Conservation (phyloP, 371 early-diverging fungal species). For the Apophysomyces variabilis region DNA sequence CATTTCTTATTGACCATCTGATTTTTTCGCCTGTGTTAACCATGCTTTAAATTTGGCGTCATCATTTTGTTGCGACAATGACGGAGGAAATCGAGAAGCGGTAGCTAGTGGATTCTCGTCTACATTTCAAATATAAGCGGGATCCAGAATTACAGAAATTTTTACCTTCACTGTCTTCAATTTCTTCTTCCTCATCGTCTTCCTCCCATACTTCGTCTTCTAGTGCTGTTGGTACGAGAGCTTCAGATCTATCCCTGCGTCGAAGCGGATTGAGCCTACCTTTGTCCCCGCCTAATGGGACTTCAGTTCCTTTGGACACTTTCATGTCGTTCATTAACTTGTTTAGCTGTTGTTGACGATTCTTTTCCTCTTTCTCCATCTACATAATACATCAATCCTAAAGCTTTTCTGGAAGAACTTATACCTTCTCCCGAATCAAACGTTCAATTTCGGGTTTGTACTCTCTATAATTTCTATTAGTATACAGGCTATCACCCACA, state of each 20-base stretch:
- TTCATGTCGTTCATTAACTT: conserved; percentile 71
- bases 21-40: conserved; percentile 34
- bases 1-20: conserved; percentile 15
- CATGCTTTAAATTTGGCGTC: conserved; percentile 44
- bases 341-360: conserved; percentile 55
- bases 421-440: conserved; percentile 64
- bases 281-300: conserved; percentile 38
- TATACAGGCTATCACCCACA: not conserved
- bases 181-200: conserved; percentile 37
- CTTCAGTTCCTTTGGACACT: conserved; percentile 47
- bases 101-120: conserved; percentile 41
- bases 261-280: no score
- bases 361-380: conserved; percentile 52
- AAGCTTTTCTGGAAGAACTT: conserved; percentile 16
- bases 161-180: conserved; percentile 44
- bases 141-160: conserved; percentile 9
- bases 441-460: conserved; percentile 82
- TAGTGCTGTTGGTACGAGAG: conserved; percentile 4
- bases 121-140: not conserved
- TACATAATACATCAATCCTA: conserved; percentile 32
- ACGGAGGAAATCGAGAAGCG: conserved; percentile 50
- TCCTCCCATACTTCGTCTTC: conserved; percentile 39
- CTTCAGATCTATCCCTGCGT: not conserved
- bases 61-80: conserved; percentile 35
- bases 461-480: conserved; percentile 45